Evolutionary conservation across 164 flowering plant species (phyloP), one percentile per base, ranked within the genome.

Genomic region (Vitis rupestris): DNA sequence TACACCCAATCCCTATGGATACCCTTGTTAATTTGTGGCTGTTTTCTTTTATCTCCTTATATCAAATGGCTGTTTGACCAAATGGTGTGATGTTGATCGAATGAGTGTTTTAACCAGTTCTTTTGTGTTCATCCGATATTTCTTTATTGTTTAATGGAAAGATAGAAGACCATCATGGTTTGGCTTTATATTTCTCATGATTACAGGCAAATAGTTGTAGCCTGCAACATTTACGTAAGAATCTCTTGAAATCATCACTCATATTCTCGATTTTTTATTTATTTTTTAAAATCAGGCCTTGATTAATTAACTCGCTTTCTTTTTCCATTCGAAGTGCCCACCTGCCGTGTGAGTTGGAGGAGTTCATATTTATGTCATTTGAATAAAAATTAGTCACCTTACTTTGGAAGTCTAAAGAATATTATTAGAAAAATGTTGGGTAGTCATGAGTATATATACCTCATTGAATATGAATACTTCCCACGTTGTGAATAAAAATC

Each of bases 151-250:
- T 54, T 62, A 16, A 14, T n/a, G 7, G 6, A 31, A 31, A 50
- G 23, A 50, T 48, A 48, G 10, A 31, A 60, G 64, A 60, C 47
- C 59, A 67, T 59, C 23, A 60, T 48, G 30, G 27, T 16, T 19
- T 68, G n/a, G 16, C 56, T 53, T 53, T 53, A 53, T n/a, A 37
- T 37, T 37, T 37, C 44, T 37, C 44, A 37, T 37, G 44, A 37
- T 37, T 37, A 37, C 44, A 37, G 44, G 44, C 10, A 9, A 31
- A n/a, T 8, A 27, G 13, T 23, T 10, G 10, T 49, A 56, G 9
- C 8, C 64, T 59, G 60, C 66, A 69, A 61, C 53, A 68, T 70
- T 48, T 62, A 44, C 61, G 54, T 52, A 31, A 61, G 65, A 69
- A 30, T 69, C 72, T 53, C 8, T 16, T 17, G 16, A 23, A 30